phyloP scores from a whole-genome alignment of 257 asterid species.

The Forsythia suspensa region DNA sequence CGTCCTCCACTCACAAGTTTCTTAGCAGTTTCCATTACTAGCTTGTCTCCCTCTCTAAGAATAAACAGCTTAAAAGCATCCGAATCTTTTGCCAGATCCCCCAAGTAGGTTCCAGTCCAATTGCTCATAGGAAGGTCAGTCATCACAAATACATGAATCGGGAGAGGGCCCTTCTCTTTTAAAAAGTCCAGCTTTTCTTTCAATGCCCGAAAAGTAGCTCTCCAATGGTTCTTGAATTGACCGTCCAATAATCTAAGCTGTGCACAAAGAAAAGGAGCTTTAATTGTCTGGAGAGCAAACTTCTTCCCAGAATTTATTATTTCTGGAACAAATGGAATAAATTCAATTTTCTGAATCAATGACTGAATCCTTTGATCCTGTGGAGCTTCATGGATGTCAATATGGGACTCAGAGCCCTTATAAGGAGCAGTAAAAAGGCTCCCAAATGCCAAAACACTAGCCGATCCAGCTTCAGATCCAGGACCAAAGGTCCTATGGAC shows the following conservation, averaged over 20 bases:
- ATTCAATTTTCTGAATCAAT: constrained; percentile 59
- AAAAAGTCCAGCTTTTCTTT: constrained; percentile 56
- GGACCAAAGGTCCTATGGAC: constrained; percentile 69
- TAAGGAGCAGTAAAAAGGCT: constrained; percentile 82
- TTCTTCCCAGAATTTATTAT: constrained; percentile 70
- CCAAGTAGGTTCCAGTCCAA: constrained; percentile 81
- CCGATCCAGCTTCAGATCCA: constrained; percentile 61
- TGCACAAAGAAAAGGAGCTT: constrained; percentile 76
- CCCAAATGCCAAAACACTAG: constrained; percentile 69
- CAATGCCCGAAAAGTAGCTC: constrained; percentile 56
- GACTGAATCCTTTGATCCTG: constrained; percentile 54
- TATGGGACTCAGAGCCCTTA: constrained; percentile 77
- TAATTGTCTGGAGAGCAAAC: constrained; percentile 55
- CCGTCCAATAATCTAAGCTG: constrained; percentile 93
- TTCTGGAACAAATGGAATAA: constrained; percentile 73
- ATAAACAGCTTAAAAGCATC: constrained; percentile 52
- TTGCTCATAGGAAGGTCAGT: constrained; percentile 78
- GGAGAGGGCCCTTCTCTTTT: constrained; percentile 55
- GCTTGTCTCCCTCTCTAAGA: constrained; percentile 53
- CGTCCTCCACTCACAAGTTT: constrained; percentile 37
- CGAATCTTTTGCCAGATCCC: constrained; percentile 52
- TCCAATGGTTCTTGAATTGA: constrained; percentile 87
- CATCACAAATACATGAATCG: constrained; percentile 78
- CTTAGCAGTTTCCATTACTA: constrained; percentile 55
- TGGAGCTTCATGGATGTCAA: constrained; percentile 75